Evolutionary conservation across 768 basidiomycete species (phyloP).

Genomic region (Asterophora lycoperdoides): DNA sequence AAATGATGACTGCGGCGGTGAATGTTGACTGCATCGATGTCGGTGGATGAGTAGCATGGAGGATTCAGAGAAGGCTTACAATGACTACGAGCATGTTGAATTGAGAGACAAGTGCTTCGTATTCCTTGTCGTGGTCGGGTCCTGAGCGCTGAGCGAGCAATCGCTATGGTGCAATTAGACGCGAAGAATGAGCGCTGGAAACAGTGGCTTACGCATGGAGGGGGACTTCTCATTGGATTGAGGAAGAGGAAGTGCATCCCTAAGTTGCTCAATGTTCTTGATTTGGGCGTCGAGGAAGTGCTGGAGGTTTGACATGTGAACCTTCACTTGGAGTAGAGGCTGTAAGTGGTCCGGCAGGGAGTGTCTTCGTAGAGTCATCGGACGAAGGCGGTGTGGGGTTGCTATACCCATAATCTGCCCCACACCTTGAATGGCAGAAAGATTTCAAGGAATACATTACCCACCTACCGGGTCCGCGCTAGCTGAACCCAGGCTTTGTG

Average conservation of each 20-base stretch:
- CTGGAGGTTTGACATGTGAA: slow-evolving; percentile 22
- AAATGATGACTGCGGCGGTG: slow-evolving; percentile 25
- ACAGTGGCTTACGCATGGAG: background rate
- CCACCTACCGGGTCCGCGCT: background rate
- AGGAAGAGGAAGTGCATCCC: slow-evolving; percentile 14
- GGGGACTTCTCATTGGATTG: background rate
- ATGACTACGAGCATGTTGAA: slow-evolving; percentile 28
- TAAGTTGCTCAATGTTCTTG: slow-evolving; percentile 24
- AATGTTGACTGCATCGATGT: slow-evolving; percentile 25
- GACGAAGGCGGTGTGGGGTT: background rate
- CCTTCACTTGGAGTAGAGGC: slow-evolving; percentile 7
- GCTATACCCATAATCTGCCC: background rate
- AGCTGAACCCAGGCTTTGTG: background rate
- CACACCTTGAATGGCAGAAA: too few species aligned
- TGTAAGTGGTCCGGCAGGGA: background rate
- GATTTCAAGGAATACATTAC: background rate
- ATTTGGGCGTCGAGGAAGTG: slow-evolving; percentile 25
- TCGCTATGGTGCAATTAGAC: background rate
- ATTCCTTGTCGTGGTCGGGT: slow-evolving; percentile 8
- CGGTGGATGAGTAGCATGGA: background rate
- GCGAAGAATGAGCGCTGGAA: background rate
- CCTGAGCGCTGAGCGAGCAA: background rate
- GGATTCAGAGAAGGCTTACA: slow-evolving; percentile 13
- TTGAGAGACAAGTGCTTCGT: slow-evolving; percentile 20
- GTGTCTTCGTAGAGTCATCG: background rate